Percentiles rank a stretch among this genome's conserved stretches.
Evolutionary conservation across 345 rosid genomes (phyloP).

Genomic region (Sapria himalayana): DNA sequence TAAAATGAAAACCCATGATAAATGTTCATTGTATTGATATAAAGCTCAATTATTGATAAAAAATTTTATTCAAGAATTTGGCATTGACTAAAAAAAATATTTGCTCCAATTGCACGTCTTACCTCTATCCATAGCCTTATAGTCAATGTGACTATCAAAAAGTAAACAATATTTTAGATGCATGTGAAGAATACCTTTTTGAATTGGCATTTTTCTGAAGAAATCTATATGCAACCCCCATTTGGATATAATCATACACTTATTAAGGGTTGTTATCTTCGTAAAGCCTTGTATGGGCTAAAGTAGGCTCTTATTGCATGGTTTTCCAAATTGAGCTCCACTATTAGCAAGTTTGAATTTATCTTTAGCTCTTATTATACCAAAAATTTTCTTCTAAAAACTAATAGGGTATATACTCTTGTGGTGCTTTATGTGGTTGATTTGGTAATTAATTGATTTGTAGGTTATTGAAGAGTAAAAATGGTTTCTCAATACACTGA

Average conservation of each 20-base stretch:
- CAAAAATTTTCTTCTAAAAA: too few relatives aligned
- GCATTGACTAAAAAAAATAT: not conserved
- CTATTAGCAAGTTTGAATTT: too few relatives aligned
- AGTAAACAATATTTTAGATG: not conserved
- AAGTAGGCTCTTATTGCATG: not conserved
- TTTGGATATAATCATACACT: not conserved
- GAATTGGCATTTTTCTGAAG: not conserved
- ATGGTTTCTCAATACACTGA: too few relatives aligned
- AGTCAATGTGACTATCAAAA: not conserved
- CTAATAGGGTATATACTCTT: too few relatives aligned
- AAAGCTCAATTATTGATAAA: not conserved
- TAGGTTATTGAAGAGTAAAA: too few relatives aligned
- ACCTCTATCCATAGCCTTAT: not conserved
- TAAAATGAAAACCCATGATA: not conserved
- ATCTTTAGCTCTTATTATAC: too few relatives aligned
- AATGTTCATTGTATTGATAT: not conserved
- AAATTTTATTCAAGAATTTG: not conserved
- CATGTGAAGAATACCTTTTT: too few relatives aligned
- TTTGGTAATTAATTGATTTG: too few relatives aligned
- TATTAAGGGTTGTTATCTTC: not conserved
- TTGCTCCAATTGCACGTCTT: not conserved
- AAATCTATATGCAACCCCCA: not conserved
- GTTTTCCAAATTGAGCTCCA: too few relatives aligned
- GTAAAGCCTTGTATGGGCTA: not conserved
- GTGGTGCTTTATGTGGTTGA: too few relatives aligned